Evolutionary conservation across 495 filamentous ascomycete genomes (phyloP).

Genomic region (Aspergillus coremiiformis): DNA sequence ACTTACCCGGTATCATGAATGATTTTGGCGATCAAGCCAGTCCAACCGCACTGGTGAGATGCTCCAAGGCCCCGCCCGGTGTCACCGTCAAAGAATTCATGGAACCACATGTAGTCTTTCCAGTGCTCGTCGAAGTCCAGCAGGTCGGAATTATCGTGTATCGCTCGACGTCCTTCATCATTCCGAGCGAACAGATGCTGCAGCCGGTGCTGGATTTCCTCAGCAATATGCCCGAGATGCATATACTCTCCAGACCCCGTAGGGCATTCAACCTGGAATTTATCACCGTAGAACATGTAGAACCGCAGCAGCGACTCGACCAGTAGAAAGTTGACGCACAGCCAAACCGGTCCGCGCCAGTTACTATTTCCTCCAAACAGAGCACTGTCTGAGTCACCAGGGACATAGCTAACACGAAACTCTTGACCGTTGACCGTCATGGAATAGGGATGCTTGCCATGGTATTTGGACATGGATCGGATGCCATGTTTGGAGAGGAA

Average conservation of each 20-base stretch:
- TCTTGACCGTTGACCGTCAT: conserved; percentile 94
- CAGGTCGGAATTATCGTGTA: conserved; percentile 72
- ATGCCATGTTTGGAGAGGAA: conserved; percentile 89
- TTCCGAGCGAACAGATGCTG: conserved; percentile 82
- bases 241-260: conserved; percentile 90
- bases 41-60: conserved; percentile 96
- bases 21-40: conserved; percentile 90
- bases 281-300: conserved; percentile 89
- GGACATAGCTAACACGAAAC: conserved; percentile 83
- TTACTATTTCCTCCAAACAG: conserved; percentile 97
- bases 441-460: conserved; percentile 81
- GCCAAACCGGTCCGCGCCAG: conserved; percentile 91
- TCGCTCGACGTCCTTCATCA: conserved; percentile 77
- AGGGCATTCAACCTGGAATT: conserved; percentile 84
- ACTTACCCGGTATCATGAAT: conserved; percentile 92
- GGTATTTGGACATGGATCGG: conserved; percentile 86
- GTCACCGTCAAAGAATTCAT: conserved; percentile 96
- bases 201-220: conserved; percentile 90
- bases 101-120: conserved; percentile 91
- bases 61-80: conserved; percentile 82
- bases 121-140: conserved; percentile 88
- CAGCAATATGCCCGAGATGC: conserved; percentile 93
- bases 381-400: conserved; percentile 88
- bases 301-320: conserved; percentile 88
- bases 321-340: conserved; percentile 91